These are phyloP conservation scores for Lentinula sp. DNA, from an alignment of 768 basidiomycete genomes.

Conservation along the genomic window DNA sequence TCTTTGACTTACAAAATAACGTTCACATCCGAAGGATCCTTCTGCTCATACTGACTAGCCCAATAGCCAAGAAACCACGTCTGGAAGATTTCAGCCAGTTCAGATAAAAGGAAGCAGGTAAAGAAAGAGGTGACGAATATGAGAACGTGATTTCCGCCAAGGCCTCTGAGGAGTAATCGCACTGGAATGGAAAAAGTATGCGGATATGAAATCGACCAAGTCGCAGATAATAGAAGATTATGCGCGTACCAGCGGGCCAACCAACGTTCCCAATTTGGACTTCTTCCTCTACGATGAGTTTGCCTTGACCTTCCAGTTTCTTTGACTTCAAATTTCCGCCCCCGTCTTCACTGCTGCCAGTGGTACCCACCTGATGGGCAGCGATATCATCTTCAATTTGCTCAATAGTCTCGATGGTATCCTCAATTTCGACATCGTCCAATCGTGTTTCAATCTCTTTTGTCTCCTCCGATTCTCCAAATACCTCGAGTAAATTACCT, in stretches of 20 bases:
- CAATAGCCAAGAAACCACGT: constrained; percentile 41
- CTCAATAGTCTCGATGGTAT: constrained; percentile 14
- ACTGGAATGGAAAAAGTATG: constrained; percentile 16
- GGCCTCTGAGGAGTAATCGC: constrained; percentile 29
- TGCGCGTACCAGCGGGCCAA: constrained; percentile 32
- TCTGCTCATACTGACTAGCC: constrained; percentile 34
- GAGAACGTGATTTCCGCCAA: constrained; percentile 28
- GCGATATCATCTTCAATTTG: constrained; percentile 17
- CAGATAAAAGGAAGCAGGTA: constrained; percentile 15
- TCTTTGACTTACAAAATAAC: constrained; percentile 28
- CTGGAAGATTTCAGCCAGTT: constrained; percentile 21
- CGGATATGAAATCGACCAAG: background rate
- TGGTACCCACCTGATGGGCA: constrained; percentile 12
- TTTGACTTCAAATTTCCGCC: constrained; percentile 13
- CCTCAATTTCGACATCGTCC: constrained; percentile 22
- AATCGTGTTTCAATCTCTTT: constrained; percentile 19
- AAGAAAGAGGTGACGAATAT: constrained; percentile 26
- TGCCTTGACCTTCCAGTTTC: constrained; percentile 31
- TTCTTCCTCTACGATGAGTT: constrained; percentile 63
- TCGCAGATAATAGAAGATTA: constrained; percentile 2
- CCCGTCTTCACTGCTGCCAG: constrained; percentile 10
- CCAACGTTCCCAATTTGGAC: constrained; percentile 54
- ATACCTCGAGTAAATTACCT: constrained; percentile 41
- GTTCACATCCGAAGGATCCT: constrained; percentile 23
- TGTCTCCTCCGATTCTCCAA: constrained; percentile 14